phyloP scores from a whole-genome alignment of 371 early-diverging fungal species.

The Capniomyces stellatus region DNA sequence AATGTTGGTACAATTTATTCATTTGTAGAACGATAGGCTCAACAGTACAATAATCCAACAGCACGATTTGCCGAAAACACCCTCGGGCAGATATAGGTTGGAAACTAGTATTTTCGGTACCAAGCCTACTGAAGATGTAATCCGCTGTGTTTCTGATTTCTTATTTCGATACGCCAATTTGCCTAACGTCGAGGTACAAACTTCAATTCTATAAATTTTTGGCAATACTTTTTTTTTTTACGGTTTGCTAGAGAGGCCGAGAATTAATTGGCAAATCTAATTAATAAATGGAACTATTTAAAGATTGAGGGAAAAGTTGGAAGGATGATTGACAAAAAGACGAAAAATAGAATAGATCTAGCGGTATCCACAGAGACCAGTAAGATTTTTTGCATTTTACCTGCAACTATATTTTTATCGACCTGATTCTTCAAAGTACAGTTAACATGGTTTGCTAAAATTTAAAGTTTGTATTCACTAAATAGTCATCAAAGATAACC shows the following conservation, averaged over 20 bases:
- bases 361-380: constrained; percentile 46
- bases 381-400: constrained; percentile 8
- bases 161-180: constrained; percentile 30
- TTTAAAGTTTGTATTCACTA: neutral
- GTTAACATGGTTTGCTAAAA: too few relatives aligned
- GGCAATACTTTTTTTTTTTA: too few relatives aligned
- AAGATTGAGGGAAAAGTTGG: constrained; percentile 77
- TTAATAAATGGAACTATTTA: neutral
- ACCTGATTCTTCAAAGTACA: too few relatives aligned
- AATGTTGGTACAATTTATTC: neutral
- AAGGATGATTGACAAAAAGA: constrained; percentile 39
- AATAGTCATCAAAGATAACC: neutral
- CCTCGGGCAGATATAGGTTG: constrained; percentile 7
- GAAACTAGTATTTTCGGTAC: constrained; percentile 27
- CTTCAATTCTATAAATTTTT: neutral
- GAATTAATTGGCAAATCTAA: neutral
- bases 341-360: constrained; percentile 34
- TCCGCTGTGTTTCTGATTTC: constrained; percentile 38
- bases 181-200: constrained; percentile 38
- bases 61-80: too few relatives aligned
- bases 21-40: too few relatives aligned
- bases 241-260: too few relatives aligned
- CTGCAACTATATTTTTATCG: neutral
- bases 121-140: constrained; percentile 38
- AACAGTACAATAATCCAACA: too few relatives aligned